Percentiles rank a stretch among this genome's conserved stretches.
Evolutionary conservation across 306 rosid species (phyloP).

Genomic region (Vigna trinervia): DNA sequence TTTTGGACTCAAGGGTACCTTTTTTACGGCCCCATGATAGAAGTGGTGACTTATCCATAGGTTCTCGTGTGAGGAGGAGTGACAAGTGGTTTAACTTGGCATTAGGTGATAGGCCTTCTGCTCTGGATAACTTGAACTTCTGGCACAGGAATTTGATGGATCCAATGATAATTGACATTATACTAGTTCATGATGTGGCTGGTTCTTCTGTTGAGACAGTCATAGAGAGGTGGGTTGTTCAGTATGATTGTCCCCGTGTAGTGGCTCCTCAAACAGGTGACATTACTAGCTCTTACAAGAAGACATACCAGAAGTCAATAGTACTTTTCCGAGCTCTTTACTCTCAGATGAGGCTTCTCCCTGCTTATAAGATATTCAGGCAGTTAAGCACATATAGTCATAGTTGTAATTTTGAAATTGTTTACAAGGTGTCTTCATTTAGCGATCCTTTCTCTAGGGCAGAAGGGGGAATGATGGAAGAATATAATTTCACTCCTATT

Average conservation of each 20-base stretch:
- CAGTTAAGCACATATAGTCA: conserved; percentile 64
- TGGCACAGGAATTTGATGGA: conserved; percentile 87
- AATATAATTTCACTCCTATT: conserved; percentile 64
- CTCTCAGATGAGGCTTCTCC: conserved; percentile 84
- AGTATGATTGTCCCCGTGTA: conserved; percentile 69
- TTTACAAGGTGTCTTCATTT: conserved; percentile 82
- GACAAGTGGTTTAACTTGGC: conserved; percentile 86
- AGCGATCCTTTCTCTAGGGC: conserved; percentile 77
- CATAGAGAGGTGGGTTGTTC: conserved; percentile 91
- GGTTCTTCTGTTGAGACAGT: conserved; percentile 72
- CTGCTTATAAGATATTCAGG: conserved; percentile 71
- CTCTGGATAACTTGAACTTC: conserved; percentile 71
- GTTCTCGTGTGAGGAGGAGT: conserved; percentile 66
- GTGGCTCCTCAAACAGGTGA: conserved; percentile 66
- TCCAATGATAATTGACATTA: conserved; percentile 80
- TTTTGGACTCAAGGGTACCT: conserved; percentile 82
- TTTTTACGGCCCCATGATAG: conserved; percentile 59
- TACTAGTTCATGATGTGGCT: conserved; percentile 68
- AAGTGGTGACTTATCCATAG: conserved; percentile 62
- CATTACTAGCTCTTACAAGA: conserved; percentile 62
- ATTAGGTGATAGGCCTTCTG: conserved; percentile 79
- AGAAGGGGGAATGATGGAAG: conserved; percentile 68
- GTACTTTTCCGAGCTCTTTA: conserved; percentile 71
- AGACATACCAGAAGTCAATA: conserved; percentile 78
- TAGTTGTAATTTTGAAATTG: conserved; percentile 66